Conservation (phyloP, 2,329 filamentous ascomycete genomes). For the Emydomyces testavorans region DNA sequence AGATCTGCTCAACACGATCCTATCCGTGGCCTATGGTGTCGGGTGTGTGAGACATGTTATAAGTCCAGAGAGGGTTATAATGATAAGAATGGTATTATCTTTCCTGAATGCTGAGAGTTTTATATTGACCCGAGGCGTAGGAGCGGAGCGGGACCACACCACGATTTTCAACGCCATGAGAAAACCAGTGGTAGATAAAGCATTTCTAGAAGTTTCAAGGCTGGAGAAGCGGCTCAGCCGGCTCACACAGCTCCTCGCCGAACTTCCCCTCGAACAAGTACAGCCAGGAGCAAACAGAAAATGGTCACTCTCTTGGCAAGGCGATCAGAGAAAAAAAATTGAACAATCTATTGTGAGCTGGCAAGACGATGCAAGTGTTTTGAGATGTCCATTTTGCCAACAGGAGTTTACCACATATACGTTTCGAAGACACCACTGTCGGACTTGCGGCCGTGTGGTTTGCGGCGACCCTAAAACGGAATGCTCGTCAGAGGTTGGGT, state of each 20-base stretch:
- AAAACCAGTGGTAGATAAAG: conserved; percentile 67
- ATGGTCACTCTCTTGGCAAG: conserved; percentile 52
- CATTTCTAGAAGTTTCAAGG: conserved; percentile 75
- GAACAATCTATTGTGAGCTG: conserved; percentile 91
- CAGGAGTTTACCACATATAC: conserved; percentile 92
- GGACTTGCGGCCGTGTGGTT: conserved; percentile 84
- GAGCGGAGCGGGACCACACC: conserved; percentile 60
- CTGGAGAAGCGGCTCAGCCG: conserved; percentile 87
- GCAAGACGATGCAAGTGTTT: conserved; percentile 78
- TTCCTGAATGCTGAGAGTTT: not conserved
- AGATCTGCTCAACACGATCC: conserved; percentile 82
- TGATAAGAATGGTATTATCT: conserved; percentile 53
- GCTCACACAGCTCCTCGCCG: conserved; percentile 70
- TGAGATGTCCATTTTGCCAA: conserved; percentile 82
- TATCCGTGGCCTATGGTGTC: conserved; percentile 77
- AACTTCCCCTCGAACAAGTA: conserved; percentile 56
- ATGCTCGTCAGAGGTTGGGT: conserved; percentile 72
- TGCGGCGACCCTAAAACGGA: conserved; percentile 75
- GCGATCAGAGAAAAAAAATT: conserved; percentile 63
- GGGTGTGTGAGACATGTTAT: conserved; percentile 98
- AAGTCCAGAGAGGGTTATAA: conserved; percentile 94
- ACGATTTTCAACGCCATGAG: conserved; percentile 59
- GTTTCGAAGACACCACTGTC: conserved; percentile 86
- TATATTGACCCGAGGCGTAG: conserved; percentile 21
- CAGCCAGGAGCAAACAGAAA: conserved; percentile 40